Percentiles rank a stretch among this genome's conserved stretches.
These are phyloP conservation scores for Boechera divaricarpa DNA, from an alignment of 345 rosid species.

Conservation along the genomic window DNA sequence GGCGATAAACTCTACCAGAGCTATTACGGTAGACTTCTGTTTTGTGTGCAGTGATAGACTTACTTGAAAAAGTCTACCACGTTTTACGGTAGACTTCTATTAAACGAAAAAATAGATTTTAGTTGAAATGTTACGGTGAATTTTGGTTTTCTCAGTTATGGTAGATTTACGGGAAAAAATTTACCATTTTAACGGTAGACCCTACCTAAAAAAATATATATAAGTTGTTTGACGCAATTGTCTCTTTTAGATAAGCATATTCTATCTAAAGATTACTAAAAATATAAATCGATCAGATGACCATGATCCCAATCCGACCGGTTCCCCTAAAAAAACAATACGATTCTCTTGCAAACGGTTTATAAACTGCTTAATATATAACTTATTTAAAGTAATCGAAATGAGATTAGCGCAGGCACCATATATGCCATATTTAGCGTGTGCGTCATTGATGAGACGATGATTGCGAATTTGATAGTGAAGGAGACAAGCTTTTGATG, in stretches of 20 bases:
- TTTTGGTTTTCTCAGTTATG: too few relatives aligned
- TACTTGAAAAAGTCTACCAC: too few relatives aligned
- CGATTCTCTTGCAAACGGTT: neutral
- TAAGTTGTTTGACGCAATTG: too few relatives aligned
- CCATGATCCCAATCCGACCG: neutral
- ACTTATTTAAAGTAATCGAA: neutral
- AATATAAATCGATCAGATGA: neutral
- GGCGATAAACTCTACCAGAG: too few relatives aligned
- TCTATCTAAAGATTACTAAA: neutral
- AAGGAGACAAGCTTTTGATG: slow-evolving; percentile 44
- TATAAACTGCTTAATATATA: neutral
- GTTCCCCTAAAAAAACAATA: neutral
- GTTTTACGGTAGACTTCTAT: too few relatives aligned
- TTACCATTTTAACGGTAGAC: too few relatives aligned
- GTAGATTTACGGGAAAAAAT: too few relatives aligned
- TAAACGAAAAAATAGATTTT: too few relatives aligned
- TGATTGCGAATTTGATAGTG: slow-evolving; percentile 45
- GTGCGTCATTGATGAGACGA: slow-evolving; percentile 42
- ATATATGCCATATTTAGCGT: slow-evolving; percentile 18
- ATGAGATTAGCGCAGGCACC: slow-evolving; percentile 25
- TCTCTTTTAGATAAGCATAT: neutral
- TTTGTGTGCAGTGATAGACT: too few relatives aligned
- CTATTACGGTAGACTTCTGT: too few relatives aligned
- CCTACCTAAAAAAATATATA: too few relatives aligned
- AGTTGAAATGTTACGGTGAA: too few relatives aligned